Conservation (phyloP, 2,329 filamentous ascomycete species). For the Periglandula ipomoeae region DNA sequence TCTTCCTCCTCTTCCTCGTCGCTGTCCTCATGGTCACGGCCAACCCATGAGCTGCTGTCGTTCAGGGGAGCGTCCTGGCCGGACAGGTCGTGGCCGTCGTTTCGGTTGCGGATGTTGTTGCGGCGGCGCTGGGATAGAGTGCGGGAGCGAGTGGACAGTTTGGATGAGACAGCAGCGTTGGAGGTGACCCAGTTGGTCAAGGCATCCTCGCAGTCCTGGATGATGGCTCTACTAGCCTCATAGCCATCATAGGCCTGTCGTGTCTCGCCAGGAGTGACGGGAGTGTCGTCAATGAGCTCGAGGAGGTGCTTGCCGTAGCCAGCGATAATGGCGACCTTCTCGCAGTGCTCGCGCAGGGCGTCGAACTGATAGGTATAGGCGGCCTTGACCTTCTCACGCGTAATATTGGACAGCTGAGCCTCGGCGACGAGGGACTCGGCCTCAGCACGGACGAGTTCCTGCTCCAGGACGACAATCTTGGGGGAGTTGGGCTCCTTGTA, state of each 20-base stretch:
- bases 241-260: slow-evolving; percentile 95
- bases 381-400: slow-evolving; percentile 97
- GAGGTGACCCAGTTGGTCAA: slow-evolving; percentile 94
- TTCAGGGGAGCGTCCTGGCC: slow-evolving; percentile 72
- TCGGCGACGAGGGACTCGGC: slow-evolving; percentile 98
- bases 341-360: slow-evolving; percentile 90
- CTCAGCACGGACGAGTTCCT: slow-evolving; percentile 96
- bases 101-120: slow-evolving; percentile 57
- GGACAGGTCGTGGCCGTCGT: slow-evolving; percentile 70
- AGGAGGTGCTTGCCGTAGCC: slow-evolving; percentile 98
- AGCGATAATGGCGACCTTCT: slow-evolving; percentile 96
- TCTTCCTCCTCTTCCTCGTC: slow-evolving; percentile 56
- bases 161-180: slow-evolving; percentile 79
- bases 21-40: slow-evolving; percentile 55
- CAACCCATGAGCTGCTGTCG: slow-evolving; percentile 77
- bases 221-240: slow-evolving; percentile 96
- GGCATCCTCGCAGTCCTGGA: slow-evolving; percentile 96
- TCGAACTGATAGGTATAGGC: slow-evolving; percentile 98
- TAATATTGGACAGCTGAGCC: slow-evolving; percentile 97
- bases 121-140: slow-evolving; percentile 79
- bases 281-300: slow-evolving; percentile 91
- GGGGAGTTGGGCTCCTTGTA: slow-evolving; percentile 99
- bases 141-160: slow-evolving; percentile 78
- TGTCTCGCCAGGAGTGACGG: slow-evolving; percentile 94
- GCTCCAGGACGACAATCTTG: slow-evolving; percentile 94